Evolutionary conservation across 495 filamentous ascomycete species (phyloP).

Genomic region (Penicillium lividum): DNA sequence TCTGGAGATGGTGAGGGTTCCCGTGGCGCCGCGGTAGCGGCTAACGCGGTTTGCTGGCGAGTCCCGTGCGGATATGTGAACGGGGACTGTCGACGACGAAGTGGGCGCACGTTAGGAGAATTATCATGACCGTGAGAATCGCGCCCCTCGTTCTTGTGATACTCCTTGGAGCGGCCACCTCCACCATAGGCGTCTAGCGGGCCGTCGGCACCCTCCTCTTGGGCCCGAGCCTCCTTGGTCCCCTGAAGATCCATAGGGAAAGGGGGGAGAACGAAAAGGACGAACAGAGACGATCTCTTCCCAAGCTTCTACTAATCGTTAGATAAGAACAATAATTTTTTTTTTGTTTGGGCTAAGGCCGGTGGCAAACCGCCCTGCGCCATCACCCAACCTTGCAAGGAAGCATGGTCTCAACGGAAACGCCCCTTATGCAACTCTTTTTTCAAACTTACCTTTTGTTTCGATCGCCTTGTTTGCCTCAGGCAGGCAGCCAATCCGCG

Average conservation of each 20-base stretch:
- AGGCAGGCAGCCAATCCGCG: slow-evolving; percentile 37
- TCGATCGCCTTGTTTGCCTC: slow-evolving; percentile 30
- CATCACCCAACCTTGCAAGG: neutral
- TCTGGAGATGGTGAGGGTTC: slow-evolving; percentile 35
- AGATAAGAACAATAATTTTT: slow-evolving; percentile 3
- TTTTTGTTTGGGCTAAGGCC: neutral
- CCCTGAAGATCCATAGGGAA: slow-evolving; percentile 48
- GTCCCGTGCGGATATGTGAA: slow-evolving; percentile 29
- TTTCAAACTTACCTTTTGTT: slow-evolving; percentile 14
- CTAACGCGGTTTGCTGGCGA: slow-evolving; percentile 12
- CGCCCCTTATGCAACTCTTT: slow-evolving; percentile 4
- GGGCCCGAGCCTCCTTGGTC: slow-evolving; percentile 47
- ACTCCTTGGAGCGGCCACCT: slow-evolving; percentile 40
- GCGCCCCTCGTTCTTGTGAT: slow-evolving; percentile 41
- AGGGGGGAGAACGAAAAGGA: neutral
- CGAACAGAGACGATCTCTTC: neutral
- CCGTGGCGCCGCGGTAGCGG: slow-evolving; percentile 17
- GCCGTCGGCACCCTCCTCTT: slow-evolving; percentile 46
- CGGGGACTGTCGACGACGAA: slow-evolving; percentile 25
- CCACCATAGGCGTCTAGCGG: slow-evolving; percentile 41
- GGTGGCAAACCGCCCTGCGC: slow-evolving; percentile 10
- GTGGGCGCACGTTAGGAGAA: slow-evolving; percentile 20
- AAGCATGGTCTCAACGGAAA: neutral
- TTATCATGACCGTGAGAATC: slow-evolving; percentile 33
- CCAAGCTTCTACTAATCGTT: neutral